These are phyloP conservation scores for Fonsecaea monophora DNA, from an alignment of 2,329 filamentous ascomycete species.

Conservation along the genomic window DNA sequence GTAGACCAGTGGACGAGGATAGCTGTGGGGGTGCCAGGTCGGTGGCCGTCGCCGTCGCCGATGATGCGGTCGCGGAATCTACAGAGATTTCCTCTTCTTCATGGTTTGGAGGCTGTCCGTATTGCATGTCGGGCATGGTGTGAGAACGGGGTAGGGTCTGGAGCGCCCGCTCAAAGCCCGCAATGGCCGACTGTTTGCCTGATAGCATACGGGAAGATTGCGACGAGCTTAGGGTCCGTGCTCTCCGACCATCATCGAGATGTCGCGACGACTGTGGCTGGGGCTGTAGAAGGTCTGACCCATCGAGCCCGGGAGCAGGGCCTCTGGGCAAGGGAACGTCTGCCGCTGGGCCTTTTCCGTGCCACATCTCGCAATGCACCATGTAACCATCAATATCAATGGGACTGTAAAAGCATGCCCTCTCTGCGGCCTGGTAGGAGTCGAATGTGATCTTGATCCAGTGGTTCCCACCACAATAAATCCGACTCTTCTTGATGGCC, in stretches of 20 bases:
- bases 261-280: constrained; percentile 2
- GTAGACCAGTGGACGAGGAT: constrained; percentile 43
- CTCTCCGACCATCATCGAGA: constrained; percentile 27
- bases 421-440: constrained; percentile 72
- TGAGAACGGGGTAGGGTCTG: constrained; percentile 50
- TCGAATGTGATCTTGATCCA: constrained; percentile 92
- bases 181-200: constrained; percentile 41
- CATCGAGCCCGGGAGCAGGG: constrained; percentile 13
- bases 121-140: constrained; percentile 43
- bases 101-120: constrained; percentile 44
- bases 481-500: constrained; percentile 79
- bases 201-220: constrained; percentile 46
- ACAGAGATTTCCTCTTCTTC: constrained; percentile 42
- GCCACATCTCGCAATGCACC: constrained; percentile 74
- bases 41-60: constrained; percentile 48
- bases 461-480: constrained; percentile 81
- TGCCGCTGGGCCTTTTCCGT: constrained; percentile 67
- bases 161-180: constrained; percentile 45
- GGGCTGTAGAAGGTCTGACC: constrained; percentile 20
- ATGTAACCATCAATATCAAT: constrained; percentile 73
- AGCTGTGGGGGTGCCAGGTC: constrained; percentile 27
- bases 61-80: constrained; percentile 51
- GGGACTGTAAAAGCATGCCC: constrained; percentile 72
- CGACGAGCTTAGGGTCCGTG: constrained; percentile 43
- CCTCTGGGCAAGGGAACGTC: constrained; percentile 68